Conservation (phyloP, 164 flowering plant species). For the Chloranthus sessilifolius region DNA sequence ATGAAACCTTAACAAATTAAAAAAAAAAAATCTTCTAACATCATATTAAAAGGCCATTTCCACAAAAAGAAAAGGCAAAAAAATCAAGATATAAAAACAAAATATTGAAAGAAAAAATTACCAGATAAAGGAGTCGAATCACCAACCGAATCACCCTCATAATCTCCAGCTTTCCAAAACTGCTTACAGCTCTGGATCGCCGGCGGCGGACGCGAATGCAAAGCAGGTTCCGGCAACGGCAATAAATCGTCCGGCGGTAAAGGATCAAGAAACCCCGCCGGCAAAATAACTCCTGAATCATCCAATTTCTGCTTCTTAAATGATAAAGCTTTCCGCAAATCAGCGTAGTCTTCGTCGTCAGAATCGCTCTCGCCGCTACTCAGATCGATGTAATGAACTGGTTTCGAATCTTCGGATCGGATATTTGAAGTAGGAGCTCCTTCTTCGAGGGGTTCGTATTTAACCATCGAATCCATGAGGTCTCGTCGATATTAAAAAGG, state of each 20-base stretch:
- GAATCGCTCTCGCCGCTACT: constrained; percentile 12
- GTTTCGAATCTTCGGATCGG: no score
- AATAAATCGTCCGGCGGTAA: constrained; percentile 13
- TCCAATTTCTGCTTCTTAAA: constrained; percentile 14
- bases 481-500: no score
- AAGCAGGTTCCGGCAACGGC: constrained; percentile 1
- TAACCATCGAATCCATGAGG: constrained; percentile 12
- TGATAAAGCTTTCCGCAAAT: background rate
- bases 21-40: constrained; percentile 1
- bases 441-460: constrained; percentile 5
- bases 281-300: constrained; percentile 6
- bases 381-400: constrained; percentile 13
- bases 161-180: constrained; percentile 96
- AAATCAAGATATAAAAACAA: background rate
- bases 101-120: background rate
- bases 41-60: background rate
- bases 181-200: constrained; percentile 31
- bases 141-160: constrained; percentile 33
- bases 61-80: background rate
- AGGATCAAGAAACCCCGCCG: constrained; percentile 27
- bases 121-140: constrained; percentile 14
- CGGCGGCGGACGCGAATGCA: background rate
- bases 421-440: background rate
- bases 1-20: background rate
- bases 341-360: background rate